These are phyloP conservation scores for Stemphylium vesicarium DNA, from an alignment of 2,329 filamentous ascomycete genomes.

Conservation along the genomic window DNA sequence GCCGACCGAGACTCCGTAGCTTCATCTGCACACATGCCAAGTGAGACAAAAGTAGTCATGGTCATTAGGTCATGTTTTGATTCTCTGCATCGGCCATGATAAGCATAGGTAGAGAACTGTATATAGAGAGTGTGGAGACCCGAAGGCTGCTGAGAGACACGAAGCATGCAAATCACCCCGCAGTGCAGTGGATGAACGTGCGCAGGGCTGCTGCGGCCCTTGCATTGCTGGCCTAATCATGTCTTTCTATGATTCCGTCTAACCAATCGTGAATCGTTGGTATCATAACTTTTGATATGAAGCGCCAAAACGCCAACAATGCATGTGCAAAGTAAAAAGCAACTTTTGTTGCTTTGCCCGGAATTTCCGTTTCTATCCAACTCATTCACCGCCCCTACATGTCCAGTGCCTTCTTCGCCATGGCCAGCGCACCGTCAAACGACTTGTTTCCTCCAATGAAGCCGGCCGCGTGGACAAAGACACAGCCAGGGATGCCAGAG, in stretches of 20 bases:
- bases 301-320: slow-evolving; percentile 40
- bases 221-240: background rate
- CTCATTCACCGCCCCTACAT: slow-evolving; percentile 18
- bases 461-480: slow-evolving; percentile 93
- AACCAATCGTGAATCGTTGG: slow-evolving; percentile 27
- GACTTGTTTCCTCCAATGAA: slow-evolving; percentile 97
- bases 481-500: slow-evolving; percentile 71
- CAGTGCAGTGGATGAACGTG: too few relatives aligned
- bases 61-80: too few relatives aligned
- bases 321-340: slow-evolving; percentile 29
- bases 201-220: background rate
- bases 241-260: slow-evolving; percentile 12
- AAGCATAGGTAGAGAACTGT: too few relatives aligned
- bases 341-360: slow-evolving; percentile 22
- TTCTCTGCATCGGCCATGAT: too few relatives aligned
- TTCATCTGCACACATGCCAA: too few relatives aligned
- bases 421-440: slow-evolving; percentile 82
- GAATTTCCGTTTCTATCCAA: background rate
- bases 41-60: too few relatives aligned
- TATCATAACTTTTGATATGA: slow-evolving; percentile 37
- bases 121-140: too few relatives aligned
- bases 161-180: too few relatives aligned
- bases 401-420: slow-evolving; percentile 78
- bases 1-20: too few relatives aligned
- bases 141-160: too few relatives aligned